A percentile compares a stretch with the other conserved stretches of the same genome.
These are phyloP conservation scores for Schizophyllum commune DNA, from an alignment of 1,284 basidiomycete genomes.

Conservation along the genomic window DNA sequence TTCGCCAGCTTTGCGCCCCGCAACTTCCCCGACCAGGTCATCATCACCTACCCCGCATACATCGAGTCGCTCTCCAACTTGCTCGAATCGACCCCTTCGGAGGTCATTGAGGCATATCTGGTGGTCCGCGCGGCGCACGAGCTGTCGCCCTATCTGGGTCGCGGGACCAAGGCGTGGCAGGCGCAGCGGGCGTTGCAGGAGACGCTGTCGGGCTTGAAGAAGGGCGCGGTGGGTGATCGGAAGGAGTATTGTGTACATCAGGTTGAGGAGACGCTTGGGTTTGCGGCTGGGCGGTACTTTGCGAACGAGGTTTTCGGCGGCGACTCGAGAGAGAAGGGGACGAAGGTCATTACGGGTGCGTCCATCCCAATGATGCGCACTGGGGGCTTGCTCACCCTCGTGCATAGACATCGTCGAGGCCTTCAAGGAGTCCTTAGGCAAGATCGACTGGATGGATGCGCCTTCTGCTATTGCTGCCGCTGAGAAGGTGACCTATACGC, in stretches of 20 bases:
- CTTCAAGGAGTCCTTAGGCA: constrained; percentile 74
- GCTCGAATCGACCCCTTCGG: constrained; percentile 58
- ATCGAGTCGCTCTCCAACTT: constrained; percentile 62
- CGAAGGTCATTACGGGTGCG: constrained; percentile 74
- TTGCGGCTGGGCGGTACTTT: constrained; percentile 75
- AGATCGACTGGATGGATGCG: constrained; percentile 90
- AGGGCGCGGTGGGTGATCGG: constrained; percentile 79
- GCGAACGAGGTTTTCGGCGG: constrained; percentile 83
- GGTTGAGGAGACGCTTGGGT: constrained; percentile 63
- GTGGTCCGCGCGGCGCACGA: constrained; percentile 60
- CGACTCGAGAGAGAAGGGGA: constrained; percentile 74
- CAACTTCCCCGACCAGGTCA: constrained; percentile 67
- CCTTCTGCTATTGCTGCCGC: constrained; percentile 77
- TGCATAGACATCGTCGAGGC: constrained; percentile 67
- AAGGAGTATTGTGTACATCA: constrained; percentile 65
- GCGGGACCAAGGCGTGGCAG: constrained; percentile 68
- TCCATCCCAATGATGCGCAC: background rate
- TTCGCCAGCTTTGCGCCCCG: constrained; percentile 80
- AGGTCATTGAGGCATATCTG: constrained; percentile 85
- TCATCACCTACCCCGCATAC: constrained; percentile 84
- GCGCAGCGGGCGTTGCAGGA: constrained; percentile 66
- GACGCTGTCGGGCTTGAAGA: constrained; percentile 76
- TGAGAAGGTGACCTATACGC: constrained; percentile 55
- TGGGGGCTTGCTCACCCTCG: background rate
- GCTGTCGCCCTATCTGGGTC: constrained; percentile 65